Evolutionary conservation across 1,139 yeast genomes (phyloP).

Genomic region (Sugiyamaella grinbergsii): DNA sequence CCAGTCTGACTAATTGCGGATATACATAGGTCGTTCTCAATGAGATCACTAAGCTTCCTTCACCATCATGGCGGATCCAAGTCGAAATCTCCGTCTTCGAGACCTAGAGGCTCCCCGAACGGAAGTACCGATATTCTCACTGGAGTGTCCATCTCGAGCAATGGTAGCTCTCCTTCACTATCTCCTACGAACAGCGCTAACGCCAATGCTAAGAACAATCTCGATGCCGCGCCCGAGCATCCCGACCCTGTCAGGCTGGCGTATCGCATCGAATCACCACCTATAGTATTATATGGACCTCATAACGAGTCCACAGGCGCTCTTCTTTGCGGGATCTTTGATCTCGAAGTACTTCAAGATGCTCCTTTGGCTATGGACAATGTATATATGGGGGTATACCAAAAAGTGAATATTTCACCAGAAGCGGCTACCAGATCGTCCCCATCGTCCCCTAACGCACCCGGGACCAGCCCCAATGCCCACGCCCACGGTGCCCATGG

Average conservation of each 20-base stretch:
- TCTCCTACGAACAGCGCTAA: conserved; percentile 11
- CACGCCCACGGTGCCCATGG: too few species aligned
- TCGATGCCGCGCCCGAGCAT: not conserved
- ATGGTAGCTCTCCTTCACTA: conserved; percentile 8
- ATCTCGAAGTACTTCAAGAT: conserved; percentile 38
- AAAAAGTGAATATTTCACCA: conserved; percentile 50
- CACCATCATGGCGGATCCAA: conserved; percentile 2
- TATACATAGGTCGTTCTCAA: too few species aligned
- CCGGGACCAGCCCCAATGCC: too few species aligned
- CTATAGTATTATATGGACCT: conserved; percentile 78
- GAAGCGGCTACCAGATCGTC: conserved; percentile 13
- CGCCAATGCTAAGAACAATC: conserved; percentile 7
- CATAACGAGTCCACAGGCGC: conserved; percentile 84
- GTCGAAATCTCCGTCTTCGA: conserved; percentile 10
- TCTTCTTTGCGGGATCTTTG: conserved; percentile 70
- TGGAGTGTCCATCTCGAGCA: conserved; percentile 5
- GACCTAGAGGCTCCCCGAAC: not conserved
- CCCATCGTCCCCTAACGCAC: conserved; percentile 5
- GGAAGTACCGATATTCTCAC: conserved; percentile 11
- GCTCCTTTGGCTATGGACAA: conserved; percentile 48
- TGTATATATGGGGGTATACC: conserved; percentile 69
- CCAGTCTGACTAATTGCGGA: too few species aligned
- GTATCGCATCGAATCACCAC: conserved; percentile 84
- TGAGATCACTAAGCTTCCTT: conserved; percentile 11
- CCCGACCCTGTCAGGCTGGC: conserved; percentile 47